Evolutionary conservation across 768 basidiomycete genomes (phyloP).

Genomic region (Termitomyces sp.): DNA sequence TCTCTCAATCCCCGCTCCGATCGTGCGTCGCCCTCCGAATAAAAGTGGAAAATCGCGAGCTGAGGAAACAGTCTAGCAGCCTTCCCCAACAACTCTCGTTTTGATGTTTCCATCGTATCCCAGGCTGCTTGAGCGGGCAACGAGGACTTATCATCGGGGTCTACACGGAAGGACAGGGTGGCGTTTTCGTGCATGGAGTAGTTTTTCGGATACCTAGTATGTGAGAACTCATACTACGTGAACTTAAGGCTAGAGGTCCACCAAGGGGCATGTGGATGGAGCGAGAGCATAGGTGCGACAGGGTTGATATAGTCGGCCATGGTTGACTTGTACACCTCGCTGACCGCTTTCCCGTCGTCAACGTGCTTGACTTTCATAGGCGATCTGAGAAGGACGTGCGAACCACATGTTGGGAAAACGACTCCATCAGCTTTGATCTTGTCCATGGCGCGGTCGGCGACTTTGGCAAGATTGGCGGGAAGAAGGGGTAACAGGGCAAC

Average conservation of each 20-base stretch:
- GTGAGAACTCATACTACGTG: not conserved
- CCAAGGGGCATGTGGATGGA: constrained; percentile 3
- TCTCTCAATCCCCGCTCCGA: not conserved
- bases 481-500: not conserved
- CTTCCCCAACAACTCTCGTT: not conserved
- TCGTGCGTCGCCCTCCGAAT: not conserved
- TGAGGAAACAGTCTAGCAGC: not conserved
- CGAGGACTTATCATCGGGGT: not conserved
- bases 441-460: not conserved
- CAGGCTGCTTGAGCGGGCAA: not conserved
- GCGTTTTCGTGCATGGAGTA: constrained; percentile 2
- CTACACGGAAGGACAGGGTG: not conserved
- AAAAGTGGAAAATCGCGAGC: constrained; percentile 8
- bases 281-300: constrained; percentile 7
- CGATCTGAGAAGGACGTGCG: not conserved
- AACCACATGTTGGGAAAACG: not conserved
- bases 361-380: constrained; percentile 1
- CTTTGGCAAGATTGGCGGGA: not conserved
- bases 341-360: constrained; percentile 3
- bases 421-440: not conserved
- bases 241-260: constrained; percentile 7
- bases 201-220: not conserved
- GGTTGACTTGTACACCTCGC: not conserved
- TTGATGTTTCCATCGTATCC: constrained; percentile 2
- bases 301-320: not conserved